Evolutionary conservation across 2,329 filamentous ascomycete genomes (phyloP), one percentile per base, ranked within the genome.

Genomic region (Paecilomyces dactylethromorphus): DNA sequence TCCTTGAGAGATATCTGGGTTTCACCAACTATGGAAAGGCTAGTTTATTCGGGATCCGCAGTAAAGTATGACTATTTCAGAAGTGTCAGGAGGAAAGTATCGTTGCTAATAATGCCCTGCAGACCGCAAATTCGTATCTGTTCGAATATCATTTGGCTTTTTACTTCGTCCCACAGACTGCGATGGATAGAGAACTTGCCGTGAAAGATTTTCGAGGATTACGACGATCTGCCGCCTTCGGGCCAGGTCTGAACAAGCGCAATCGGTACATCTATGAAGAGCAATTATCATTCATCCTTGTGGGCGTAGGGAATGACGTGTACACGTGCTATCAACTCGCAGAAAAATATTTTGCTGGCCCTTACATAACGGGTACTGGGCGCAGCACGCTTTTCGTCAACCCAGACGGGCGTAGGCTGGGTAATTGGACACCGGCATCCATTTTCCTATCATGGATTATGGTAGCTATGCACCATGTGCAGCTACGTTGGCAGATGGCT

Each of bases 121-220:
- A 59, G 58, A 31, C 13, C 5, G 53, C 54, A 50, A 56, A 49
- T 13, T 56, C 58, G n/a, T 59, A 56, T 54, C 39, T 57, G 13
- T 59, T 56, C 35, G 58, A 59, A 33, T 59, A 57, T 49, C 58
- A 59, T 22, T 53, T 59, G 21, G 56, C 58, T 32, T 59, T 59
- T 50, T 59, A 59, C 31, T 59, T 49, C 18, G 58, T 59, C 8
- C 50, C 55, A 7, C 45, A 54, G 49, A 59, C 54, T 13, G 45
- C 53, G 11, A 59, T 56, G 49, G 54, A 55, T 6, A 52, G 24
- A 7, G 50, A 52, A 3, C 50, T 52, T 29, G 50, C n/a, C 11
- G 50, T 52, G 21, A 52, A 52, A 21, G 58, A 59, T 33, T 51
- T 53, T 22, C 58, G 58, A 26, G 35, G 56, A 21, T 24, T 59